These are phyloP conservation scores for Xylaria venustula DNA, from an alignment of 495 filamentous ascomycete genomes.

Conservation along the genomic window DNA sequence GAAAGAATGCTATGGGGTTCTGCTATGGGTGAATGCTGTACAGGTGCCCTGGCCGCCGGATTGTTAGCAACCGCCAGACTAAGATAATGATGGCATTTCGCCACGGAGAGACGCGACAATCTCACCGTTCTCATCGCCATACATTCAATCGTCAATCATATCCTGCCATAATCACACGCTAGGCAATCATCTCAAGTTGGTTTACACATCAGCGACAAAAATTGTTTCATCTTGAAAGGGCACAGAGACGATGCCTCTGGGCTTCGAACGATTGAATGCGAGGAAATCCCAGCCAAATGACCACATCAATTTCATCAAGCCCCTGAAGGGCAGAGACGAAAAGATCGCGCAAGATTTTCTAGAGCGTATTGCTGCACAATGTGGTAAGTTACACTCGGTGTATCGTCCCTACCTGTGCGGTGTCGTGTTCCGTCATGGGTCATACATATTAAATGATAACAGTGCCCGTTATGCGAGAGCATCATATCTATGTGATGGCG, in stretches of 20 bases:
- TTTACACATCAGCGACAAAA: too few species aligned
- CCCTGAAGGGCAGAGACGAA: slow-evolving; percentile 59
- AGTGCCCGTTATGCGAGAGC: slow-evolving; percentile 68
- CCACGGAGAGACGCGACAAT: neutral
- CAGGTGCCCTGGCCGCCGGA: neutral
- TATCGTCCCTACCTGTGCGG: neutral
- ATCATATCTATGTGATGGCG: slow-evolving; percentile 66
- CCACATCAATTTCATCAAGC: slow-evolving; percentile 74
- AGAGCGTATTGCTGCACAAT: slow-evolving; percentile 75
- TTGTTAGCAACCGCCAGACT: neutral
- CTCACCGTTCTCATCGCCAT: neutral
- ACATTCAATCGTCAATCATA: too few species aligned
- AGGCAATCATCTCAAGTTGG: too few species aligned
- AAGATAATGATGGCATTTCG: neutral
- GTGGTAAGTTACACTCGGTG: slow-evolving; percentile 37
- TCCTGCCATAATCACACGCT: neutral
- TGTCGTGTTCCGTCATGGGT: neutral
- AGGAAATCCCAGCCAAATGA: slow-evolving; percentile 64
- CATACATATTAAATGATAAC: slow-evolving; percentile 4
- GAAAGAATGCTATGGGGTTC: neutral
- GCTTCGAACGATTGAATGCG: slow-evolving; percentile 66
- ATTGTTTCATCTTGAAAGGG: neutral
- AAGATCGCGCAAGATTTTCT: slow-evolving; percentile 65
- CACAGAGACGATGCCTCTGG: slow-evolving; percentile 59
- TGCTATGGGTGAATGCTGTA: neutral